phyloP scores from a whole-genome alignment of 2,329 filamentous ascomycete genomes.

The Aspergillus phoenicis region DNA sequence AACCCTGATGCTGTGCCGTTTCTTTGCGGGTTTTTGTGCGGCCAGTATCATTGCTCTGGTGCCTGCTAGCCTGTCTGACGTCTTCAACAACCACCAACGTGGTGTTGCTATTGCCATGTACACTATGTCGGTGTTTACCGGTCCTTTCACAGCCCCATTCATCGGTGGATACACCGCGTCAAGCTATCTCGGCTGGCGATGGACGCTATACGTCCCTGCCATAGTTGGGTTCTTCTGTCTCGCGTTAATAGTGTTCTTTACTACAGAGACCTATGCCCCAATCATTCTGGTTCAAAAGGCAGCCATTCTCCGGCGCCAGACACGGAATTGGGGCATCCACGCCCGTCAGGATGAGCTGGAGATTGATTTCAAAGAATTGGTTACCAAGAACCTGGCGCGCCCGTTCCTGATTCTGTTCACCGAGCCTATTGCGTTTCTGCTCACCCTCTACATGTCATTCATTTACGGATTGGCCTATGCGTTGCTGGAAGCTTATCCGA shows the following conservation, averaged over 20 bases:
- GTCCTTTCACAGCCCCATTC: slow-evolving; percentile 51
- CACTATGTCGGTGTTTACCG: slow-evolving; percentile 49
- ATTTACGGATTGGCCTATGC: slow-evolving; percentile 28
- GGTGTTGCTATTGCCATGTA: slow-evolving; percentile 49
- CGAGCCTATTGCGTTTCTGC: slow-evolving; percentile 28
- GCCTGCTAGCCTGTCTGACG: slow-evolving; percentile 47
- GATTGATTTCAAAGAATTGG: slow-evolving; percentile 20
- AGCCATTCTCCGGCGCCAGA: slow-evolving; percentile 23
- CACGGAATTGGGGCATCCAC: slow-evolving; percentile 27
- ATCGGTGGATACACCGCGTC: slow-evolving; percentile 53
- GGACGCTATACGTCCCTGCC: slow-evolving; percentile 52
- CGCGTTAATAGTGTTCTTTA: slow-evolving; percentile 38
- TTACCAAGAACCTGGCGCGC: slow-evolving; percentile 26
- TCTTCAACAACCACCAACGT: slow-evolving; percentile 50
- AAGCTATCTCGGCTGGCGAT: slow-evolving; percentile 51
- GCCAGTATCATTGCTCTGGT: slow-evolving; percentile 45
- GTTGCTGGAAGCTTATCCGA: slow-evolving; percentile 25
- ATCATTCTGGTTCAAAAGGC: slow-evolving; percentile 23
- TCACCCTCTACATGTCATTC: slow-evolving; percentile 31
- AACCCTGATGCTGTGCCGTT: slow-evolving; percentile 43
- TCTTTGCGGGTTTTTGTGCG: slow-evolving; percentile 49
- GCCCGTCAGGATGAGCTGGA: slow-evolving; percentile 27
- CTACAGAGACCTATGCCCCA: slow-evolving; percentile 58
- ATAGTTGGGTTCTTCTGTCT: slow-evolving; percentile 55
- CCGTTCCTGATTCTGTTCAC: slow-evolving; percentile 26